These are phyloP conservation scores for Trichoderma citrinoviride DNA, from an alignment of 2,329 filamentous ascomycete species.

Conservation along the genomic window DNA sequence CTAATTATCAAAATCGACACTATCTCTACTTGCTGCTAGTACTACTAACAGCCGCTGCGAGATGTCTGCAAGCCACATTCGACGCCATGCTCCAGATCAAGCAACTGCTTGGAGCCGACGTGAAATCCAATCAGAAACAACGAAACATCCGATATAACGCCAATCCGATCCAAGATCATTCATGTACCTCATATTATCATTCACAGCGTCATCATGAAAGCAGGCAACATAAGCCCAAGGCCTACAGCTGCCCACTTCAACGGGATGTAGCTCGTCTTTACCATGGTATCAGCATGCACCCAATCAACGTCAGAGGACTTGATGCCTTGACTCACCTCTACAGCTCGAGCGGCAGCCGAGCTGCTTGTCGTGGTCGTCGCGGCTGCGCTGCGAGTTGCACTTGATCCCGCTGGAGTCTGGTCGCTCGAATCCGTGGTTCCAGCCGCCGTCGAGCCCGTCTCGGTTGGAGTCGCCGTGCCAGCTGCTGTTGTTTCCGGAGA, in stretches of 20 bases:
- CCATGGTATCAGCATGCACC: not conserved
- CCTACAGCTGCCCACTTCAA: constrained; percentile 13
- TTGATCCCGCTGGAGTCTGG: not conserved
- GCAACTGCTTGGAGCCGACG: not conserved
- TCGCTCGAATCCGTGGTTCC: not conserved
- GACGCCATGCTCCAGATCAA: not conserved
- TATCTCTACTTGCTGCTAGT: no score
- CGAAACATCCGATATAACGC: no score
- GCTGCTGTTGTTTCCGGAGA: not conserved
- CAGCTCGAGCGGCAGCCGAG: not conserved
- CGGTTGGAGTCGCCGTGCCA: not conserved
- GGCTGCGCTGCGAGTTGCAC: constrained; percentile 12
- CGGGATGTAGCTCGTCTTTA: not conserved
- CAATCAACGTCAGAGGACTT: not conserved
- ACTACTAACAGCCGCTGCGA: no score
- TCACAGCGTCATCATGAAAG: constrained; percentile 6
- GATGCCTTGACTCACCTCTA: not conserved
- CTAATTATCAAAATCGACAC: no score
- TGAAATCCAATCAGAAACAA: not conserved
- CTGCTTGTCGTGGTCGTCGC: constrained; percentile 2
- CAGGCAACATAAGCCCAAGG: constrained; percentile 1
- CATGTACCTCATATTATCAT: not conserved
- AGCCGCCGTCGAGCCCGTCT: not conserved
- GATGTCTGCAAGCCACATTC: no score
- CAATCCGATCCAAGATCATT: not conserved